Conservation (phyloP, 2,329 filamentous ascomycete species). For the Gaeumannomyces tritici region DNA sequence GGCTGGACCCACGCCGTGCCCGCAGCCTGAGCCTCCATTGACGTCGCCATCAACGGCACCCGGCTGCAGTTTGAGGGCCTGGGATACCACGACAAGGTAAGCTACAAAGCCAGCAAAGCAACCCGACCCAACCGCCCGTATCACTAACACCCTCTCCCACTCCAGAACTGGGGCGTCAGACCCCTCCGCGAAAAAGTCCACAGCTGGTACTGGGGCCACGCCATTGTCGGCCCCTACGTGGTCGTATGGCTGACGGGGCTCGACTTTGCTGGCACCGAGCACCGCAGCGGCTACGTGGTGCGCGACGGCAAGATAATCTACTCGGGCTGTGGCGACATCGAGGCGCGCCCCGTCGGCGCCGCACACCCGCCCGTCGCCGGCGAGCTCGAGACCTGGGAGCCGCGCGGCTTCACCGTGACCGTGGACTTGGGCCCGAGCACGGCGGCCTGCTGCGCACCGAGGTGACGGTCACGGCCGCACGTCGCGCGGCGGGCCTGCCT, state of each 20-base stretch:
- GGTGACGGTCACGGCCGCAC: background rate
- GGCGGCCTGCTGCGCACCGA: too few relatives aligned
- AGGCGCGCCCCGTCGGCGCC: conserved; percentile 3
- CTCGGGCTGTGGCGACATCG: background rate
- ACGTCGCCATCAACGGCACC: conserved; percentile 24
- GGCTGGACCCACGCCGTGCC: conserved; percentile 23
- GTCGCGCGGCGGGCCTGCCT: background rate
- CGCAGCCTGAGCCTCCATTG: conserved; percentile 12
- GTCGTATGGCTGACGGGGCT: conserved; percentile 32
- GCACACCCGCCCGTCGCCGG: conserved; percentile 1
- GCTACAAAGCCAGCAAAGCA: too few relatives aligned
- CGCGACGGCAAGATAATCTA: conserved; percentile 12
- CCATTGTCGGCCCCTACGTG: conserved; percentile 27
- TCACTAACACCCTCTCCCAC: too few relatives aligned
- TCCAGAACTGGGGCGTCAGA: conserved; percentile 28
- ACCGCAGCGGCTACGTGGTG: conserved; percentile 18
- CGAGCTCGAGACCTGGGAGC: background rate
- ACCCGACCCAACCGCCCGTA: too few relatives aligned
- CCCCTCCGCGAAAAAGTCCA: conserved; percentile 21
- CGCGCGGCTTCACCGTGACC: background rate
- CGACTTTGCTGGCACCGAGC: conserved; percentile 13
- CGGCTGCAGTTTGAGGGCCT: conserved; percentile 22
- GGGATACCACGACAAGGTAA: conserved; percentile 32
- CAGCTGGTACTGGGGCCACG: conserved; percentile 36
- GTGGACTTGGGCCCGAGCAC: background rate